Base-by-base conservation (phyloP, 441 rosid genomes). In the Populus hybrid region DNA sequence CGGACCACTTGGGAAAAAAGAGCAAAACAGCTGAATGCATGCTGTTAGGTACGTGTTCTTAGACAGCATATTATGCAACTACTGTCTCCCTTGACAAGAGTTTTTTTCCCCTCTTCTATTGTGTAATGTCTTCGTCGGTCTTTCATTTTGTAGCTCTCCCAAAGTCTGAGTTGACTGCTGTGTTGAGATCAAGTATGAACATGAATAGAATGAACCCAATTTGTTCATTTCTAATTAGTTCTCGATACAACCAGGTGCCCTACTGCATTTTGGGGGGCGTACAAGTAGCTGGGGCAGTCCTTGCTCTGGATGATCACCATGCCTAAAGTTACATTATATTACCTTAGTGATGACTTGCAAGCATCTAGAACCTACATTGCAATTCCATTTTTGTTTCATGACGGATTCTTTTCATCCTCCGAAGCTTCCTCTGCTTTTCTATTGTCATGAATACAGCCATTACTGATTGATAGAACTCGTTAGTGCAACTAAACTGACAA, bases 1-100 rank as follows among this genome's bases (percentile, higher is more conserved):
- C 80, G 95, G 95, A 69, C 20, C n/a, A 2, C n/a, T 57, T 20
- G 63, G 63, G 8, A 57, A 57, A 7, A 7, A 20, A 57, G 63
- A 57, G 23, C 23, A 20, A 57, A 57, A 57, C 23, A 57, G 23
- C 63, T 57, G 63, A 57, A 57, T n/a, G n/a, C 20, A 57, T 20
- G 63, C 8, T 3, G 10, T 21, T 6, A 57, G 23, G 63, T n/a
- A 57, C n/a, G 63, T 57, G 63, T 57, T 57, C 5, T 57, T 18
- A 57, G 23, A 57, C n/a, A n/a, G 23, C 63, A 57, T 38, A n/a
- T 10, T 23, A 57, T 38, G 42, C 21, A 20, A n/a, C 8, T 18
- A 18, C n/a, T 6, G 3, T 57, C 10, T 20, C 63, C 63, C n/a
- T 57, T 20, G 2, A 18, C 23, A 9, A 38, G 1, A 7, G 20